Evolutionary conservation across 306 rosid genomes (phyloP).

Genomic region (Malus sieversii): DNA sequence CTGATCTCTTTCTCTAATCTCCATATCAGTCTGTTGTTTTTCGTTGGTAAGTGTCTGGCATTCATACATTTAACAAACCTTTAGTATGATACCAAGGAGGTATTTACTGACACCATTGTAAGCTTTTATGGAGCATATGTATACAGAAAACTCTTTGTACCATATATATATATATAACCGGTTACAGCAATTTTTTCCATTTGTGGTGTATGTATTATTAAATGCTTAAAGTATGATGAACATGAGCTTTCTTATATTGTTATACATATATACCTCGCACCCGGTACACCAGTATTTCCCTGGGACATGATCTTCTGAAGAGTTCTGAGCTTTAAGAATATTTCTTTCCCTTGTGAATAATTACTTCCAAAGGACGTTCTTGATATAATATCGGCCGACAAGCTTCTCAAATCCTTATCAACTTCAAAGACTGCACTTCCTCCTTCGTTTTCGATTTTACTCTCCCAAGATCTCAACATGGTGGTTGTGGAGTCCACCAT

Average conservation of each 20-base stretch:
- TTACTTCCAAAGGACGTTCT: constrained; percentile 68
- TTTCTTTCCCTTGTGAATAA: constrained; percentile 49
- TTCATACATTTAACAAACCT: background rate
- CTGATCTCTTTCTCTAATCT: constrained; percentile 52
- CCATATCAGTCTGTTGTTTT: constrained; percentile 46
- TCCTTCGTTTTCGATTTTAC: constrained; percentile 34
- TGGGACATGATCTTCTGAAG: constrained; percentile 45
- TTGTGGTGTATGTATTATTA: background rate
- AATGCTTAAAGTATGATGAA: background rate
- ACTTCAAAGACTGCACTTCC: constrained; percentile 34
- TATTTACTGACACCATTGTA: background rate
- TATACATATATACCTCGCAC: constrained; percentile 27
- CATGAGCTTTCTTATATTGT: background rate
- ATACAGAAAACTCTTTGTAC: too few species aligned
- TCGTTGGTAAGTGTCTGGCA: constrained; percentile 48
- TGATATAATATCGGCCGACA: constrained; percentile 57
- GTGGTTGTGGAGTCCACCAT: constrained; percentile 50
- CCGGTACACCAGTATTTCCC: constrained; percentile 44
- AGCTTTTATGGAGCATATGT: too few species aligned
- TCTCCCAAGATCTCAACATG: constrained; percentile 45
- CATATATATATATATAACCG: too few species aligned
- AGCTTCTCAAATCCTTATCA: constrained; percentile 41
- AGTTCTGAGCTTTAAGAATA: constrained; percentile 53
- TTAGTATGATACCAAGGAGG: background rate
- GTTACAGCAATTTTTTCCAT: background rate